Percentiles rank a stretch among this genome's conserved stretches.
These are phyloP conservation scores for Fusarium veterinarium DNA, from an alignment of 2,329 filamentous ascomycete species.

Conservation along the genomic window DNA sequence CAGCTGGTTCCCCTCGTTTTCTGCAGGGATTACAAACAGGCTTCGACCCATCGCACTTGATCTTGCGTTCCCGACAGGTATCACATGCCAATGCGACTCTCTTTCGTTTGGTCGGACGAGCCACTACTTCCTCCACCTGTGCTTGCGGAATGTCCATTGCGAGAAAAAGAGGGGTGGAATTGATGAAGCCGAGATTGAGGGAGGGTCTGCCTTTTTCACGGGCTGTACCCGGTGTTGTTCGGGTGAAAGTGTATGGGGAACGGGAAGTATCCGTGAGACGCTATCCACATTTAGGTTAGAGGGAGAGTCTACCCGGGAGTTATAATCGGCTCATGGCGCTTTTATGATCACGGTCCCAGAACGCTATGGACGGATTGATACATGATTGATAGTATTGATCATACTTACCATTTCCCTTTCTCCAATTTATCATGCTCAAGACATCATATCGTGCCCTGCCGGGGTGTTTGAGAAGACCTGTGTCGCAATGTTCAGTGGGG, in stretches of 20 bases:
- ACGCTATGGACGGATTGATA: neutral
- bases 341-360: neutral
- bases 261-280: neutral
- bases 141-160: neutral
- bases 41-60: conserved; percentile 9
- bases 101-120: neutral
- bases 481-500: neutral
- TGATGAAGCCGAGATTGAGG: neutral
- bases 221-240: neutral
- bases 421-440: neutral
- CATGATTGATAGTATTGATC: too few species aligned
- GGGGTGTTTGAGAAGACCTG: too few species aligned
- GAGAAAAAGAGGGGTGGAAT: neutral
- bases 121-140: neutral
- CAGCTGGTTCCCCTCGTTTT: neutral
- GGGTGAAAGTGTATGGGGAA: neutral
- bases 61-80: conserved; percentile 4
- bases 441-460: neutral
- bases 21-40: conserved; percentile 4
- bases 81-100: conserved; percentile 17
- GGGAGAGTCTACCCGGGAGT: neutral
- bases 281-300: neutral
- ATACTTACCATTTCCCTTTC: fast-evolving
- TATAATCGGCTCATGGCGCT: neutral
- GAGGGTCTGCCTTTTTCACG: neutral